Percentiles rank a stretch among this genome's conserved stretches.
phyloP scores from a whole-genome alignment of 345 rosid genomes.

The Citrus reticulata region DNA sequence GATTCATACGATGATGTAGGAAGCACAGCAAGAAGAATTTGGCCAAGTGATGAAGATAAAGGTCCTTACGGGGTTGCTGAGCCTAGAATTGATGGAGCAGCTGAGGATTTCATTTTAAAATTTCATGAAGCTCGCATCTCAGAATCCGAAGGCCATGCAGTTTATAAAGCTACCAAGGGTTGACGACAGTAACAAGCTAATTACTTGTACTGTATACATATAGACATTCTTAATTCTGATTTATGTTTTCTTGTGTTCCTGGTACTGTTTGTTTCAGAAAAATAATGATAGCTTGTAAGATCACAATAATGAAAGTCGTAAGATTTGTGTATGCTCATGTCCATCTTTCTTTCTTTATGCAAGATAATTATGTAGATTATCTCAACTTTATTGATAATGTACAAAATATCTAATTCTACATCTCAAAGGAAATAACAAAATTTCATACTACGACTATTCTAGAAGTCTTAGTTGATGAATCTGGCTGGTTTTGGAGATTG shows the following conservation, averaged over 20 bases:
- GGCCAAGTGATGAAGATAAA: conserved; percentile 36
- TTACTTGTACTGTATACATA: too few species aligned
- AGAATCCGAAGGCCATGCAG: conserved; percentile 20
- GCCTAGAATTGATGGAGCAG: conserved; percentile 41
- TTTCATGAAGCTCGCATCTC: conserved; percentile 43
- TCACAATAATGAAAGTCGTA: not conserved
- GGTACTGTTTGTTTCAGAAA: not conserved
- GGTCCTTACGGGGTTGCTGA: conserved; percentile 33
- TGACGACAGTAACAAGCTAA: not conserved
- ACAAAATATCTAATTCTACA: too few species aligned
- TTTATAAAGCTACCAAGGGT: not conserved
- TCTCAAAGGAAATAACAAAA: not conserved
- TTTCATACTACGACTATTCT: not conserved
- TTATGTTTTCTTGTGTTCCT: too few species aligned
- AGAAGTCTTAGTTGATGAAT: conserved; percentile 7
- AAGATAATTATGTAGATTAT: not conserved
- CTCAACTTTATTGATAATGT: too few species aligned
- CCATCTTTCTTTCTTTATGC: not conserved
- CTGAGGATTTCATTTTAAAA: conserved; percentile 46
- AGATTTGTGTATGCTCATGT: not conserved
- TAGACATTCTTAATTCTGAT: too few species aligned
- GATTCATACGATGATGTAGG: conserved; percentile 3
- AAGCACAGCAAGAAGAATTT: conserved; percentile 19
- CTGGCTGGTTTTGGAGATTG: not conserved
- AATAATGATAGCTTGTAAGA: not conserved